Conservation (phyloP, 208 protist species). For the Leptomonas seymouri region DNA sequence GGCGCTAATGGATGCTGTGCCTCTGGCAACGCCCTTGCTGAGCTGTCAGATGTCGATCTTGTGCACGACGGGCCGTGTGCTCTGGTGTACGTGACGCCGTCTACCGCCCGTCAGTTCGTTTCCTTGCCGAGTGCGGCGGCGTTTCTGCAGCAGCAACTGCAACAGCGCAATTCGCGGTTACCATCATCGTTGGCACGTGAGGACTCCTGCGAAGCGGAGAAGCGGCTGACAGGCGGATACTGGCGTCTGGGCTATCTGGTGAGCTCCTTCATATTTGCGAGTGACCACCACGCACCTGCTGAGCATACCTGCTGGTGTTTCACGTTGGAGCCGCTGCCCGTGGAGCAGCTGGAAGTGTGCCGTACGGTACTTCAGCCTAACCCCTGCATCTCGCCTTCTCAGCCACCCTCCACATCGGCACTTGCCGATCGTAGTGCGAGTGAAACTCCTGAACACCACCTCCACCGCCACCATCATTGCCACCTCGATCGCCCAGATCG, state of each 20-base stretch:
- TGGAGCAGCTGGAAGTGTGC: constrained; percentile 18
- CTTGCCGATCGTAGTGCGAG: no score
- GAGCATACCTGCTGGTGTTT: constrained; percentile 17
- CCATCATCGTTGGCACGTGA: background rate
- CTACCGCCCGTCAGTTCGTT: constrained; percentile 18
- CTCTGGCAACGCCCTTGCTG: background rate
- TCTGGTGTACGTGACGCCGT: constrained; percentile 21
- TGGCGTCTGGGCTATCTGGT: constrained; percentile 26
- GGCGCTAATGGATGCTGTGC: no score
- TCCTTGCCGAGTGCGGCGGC: constrained; percentile 17
- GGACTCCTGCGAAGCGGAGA: no score
- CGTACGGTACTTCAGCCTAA: background rate
- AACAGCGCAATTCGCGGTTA: background rate
- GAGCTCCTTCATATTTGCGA: background rate
- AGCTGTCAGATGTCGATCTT: background rate
- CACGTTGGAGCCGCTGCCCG: constrained; percentile 27
- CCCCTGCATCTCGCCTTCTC: background rate
- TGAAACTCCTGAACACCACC: background rate
- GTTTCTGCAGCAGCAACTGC: background rate
- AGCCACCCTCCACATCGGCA: no score
- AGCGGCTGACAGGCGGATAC: constrained; percentile 10
- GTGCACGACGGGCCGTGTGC: background rate
- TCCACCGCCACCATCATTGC: background rate
- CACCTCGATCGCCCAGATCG: background rate
- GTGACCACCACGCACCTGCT: background rate